Percentiles rank a stretch among this genome's conserved stretches.
Conservation (phyloP, 2,329 filamentous ascomycete species). For the Paraconiothyrium brasiliense region DNA sequence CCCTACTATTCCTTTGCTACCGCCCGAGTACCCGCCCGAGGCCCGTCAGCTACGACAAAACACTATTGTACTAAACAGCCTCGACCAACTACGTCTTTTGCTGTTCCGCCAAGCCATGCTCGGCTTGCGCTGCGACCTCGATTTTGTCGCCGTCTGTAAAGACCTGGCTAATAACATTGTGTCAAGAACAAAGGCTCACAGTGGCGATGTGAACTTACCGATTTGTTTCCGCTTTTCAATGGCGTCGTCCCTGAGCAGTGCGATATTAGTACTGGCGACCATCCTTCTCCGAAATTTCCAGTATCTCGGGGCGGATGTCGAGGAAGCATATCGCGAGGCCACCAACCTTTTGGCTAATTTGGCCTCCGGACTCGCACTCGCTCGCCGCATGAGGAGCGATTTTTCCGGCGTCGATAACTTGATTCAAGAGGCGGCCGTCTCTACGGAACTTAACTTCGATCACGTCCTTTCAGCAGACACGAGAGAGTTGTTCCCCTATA, state of each 20-base stretch:
- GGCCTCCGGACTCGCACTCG: conserved; percentile 24
- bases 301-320: conserved; percentile 18
- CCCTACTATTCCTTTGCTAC: conserved; percentile 22
- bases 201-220: conserved; percentile 14
- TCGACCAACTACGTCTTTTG: conserved; percentile 37
- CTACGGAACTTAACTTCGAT: background rate
- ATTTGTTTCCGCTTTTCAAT: conserved; percentile 30
- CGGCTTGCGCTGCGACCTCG: conserved; percentile 32
- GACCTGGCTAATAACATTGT: conserved; percentile 29
- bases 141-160: conserved; percentile 24
- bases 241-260: conserved; percentile 27
- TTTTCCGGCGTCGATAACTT: conserved; percentile 17
- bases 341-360: conserved; percentile 28
- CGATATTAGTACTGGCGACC: conserved; percentile 32
- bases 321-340: conserved; percentile 25
- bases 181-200: conserved; percentile 21
- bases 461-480: conserved; percentile 23
- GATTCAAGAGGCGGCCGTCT: background rate
- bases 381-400: conserved; percentile 33
- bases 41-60: conserved; percentile 23
- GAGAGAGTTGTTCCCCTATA: conserved; percentile 36
- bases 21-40: conserved; percentile 20
- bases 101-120: conserved; percentile 35
- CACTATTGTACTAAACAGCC: conserved; percentile 30
- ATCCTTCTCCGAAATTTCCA: conserved; percentile 29